A percentile compares a stretch with the other conserved stretches of the same genome.
Conservation (phyloP, 2,329 filamentous ascomycete genomes). For the Penicillium vulpinum region DNA sequence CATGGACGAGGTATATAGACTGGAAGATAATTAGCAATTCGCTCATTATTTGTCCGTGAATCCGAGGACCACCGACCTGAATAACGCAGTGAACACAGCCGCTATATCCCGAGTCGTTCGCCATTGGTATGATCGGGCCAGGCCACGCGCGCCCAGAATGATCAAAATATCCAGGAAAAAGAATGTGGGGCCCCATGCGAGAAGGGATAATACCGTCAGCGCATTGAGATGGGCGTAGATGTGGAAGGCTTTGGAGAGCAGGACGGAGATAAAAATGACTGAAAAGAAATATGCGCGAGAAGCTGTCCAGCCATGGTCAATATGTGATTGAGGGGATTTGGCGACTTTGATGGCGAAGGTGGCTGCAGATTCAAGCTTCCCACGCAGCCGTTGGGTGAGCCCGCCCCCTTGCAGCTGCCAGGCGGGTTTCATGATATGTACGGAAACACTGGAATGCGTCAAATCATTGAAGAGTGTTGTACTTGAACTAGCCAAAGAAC, state of each 20-base stretch:
- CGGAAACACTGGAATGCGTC: not conserved
- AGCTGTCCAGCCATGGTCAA: slow-evolving; percentile 8
- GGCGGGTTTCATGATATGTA: slow-evolving; percentile 8
- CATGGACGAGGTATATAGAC: slow-evolving; percentile 17
- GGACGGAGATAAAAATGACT: slow-evolving; percentile 14
- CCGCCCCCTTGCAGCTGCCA: not conserved
- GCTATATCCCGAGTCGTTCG: slow-evolving; percentile 6
- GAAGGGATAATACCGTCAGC: not conserved
- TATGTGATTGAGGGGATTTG: slow-evolving; percentile 11
- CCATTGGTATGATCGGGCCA: slow-evolving; percentile 14
- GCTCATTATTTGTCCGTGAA: not conserved
- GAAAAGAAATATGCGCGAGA: slow-evolving; percentile 15
- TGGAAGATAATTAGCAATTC: slow-evolving; percentile 5
- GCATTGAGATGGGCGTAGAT: slow-evolving; percentile 8
- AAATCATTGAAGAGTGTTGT: not conserved
- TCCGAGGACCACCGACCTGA: slow-evolving; percentile 4
- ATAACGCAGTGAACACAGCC: slow-evolving; percentile 1
- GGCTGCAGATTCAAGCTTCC: not conserved
- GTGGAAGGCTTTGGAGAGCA: slow-evolving; percentile 15
- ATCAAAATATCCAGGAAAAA: slow-evolving; percentile 14
- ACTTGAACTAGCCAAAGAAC: not conserved
- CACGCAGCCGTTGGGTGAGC: not conserved
- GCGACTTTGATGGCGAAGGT: slow-evolving; percentile 4
- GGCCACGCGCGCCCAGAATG: slow-evolving; percentile 11
- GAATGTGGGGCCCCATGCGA: slow-evolving; percentile 16